These are phyloP conservation scores for Typha latifolia DNA, from an alignment of 176 grass and related monocot species.

Conservation along the genomic window DNA sequence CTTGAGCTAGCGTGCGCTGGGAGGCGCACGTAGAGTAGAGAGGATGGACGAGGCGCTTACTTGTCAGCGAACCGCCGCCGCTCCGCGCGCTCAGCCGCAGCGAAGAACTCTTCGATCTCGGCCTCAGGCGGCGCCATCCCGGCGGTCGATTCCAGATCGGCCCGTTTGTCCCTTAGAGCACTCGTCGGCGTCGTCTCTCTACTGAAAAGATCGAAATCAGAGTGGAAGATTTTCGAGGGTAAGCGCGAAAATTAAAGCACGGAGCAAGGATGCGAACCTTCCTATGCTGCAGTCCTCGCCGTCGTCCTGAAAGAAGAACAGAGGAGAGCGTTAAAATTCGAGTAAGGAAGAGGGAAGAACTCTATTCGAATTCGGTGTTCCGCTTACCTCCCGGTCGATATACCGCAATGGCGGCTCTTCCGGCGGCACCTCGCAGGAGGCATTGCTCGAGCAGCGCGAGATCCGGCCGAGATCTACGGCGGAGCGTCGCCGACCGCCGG, in stretches of 20 bases:
- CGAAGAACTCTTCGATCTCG: slow-evolving; percentile 60
- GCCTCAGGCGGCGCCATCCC: slow-evolving; percentile 7
- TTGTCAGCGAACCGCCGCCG: slow-evolving; percentile 32
- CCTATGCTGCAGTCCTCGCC: background rate
- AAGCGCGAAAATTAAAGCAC: background rate
- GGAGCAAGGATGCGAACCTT: background rate
- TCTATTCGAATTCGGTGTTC: slow-evolving; percentile 29
- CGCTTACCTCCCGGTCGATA: slow-evolving; percentile 36
- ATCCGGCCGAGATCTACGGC: background rate
- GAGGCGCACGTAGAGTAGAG: background rate
- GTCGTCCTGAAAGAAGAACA: background rate
- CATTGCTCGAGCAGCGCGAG: slow-evolving; percentile 56
- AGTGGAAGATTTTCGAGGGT: background rate
- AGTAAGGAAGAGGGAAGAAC: background rate
- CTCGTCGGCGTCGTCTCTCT: background rate
- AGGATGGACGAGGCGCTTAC: slow-evolving; percentile 4
- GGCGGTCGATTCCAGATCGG: background rate
- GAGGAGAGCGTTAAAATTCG: background rate
- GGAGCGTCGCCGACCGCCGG: background rate
- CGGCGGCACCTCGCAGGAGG: slow-evolving; percentile 18
- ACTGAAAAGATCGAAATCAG: background rate
- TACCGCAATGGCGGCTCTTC: slow-evolving; percentile 17
- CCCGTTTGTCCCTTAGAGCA: background rate
- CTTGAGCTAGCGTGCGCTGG: background rate
- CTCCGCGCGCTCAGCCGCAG: slow-evolving; percentile 31